A percentile compares a stretch with the other conserved stretches of the same genome.
Evolutionary conservation across 139 green algal genomes (phyloP).

Genomic region (Nannochloris sp.): DNA sequence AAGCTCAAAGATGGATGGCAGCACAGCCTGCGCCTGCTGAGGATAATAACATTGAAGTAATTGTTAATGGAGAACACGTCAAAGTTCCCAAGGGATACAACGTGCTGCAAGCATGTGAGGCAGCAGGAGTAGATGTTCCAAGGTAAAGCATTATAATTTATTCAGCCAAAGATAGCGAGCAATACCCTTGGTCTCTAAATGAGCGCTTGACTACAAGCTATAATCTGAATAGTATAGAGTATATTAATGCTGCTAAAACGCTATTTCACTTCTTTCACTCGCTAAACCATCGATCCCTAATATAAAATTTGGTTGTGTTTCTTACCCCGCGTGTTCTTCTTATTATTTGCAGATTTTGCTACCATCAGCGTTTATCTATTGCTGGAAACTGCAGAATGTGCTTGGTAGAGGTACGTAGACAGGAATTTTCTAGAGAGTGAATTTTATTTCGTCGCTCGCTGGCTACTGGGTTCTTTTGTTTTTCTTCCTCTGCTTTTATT

Average conservation of each 20-base stretch:
- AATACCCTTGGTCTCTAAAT: background rate
- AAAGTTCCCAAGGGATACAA: slow-evolving; percentile 77
- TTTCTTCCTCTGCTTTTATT: background rate
- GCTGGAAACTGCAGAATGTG: slow-evolving; percentile 99
- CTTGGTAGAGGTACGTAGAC: slow-evolving; percentile 82
- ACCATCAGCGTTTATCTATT: slow-evolving; percentile 95
- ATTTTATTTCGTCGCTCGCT: too few species aligned
- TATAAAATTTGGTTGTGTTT: background rate
- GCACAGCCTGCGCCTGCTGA: slow-evolving; percentile 18
- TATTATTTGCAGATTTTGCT: slow-evolving; percentile 85
- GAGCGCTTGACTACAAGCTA: slow-evolving; percentile 17
- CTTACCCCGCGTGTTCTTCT: background rate
- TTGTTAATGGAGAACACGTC: slow-evolving; percentile 78
- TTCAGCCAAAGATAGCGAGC: too few species aligned
- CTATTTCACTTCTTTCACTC: too few species aligned
- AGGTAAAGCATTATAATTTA: slow-evolving; percentile 54
- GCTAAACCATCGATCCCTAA: too few species aligned
- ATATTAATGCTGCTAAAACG: too few species aligned
- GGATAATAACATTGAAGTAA: slow-evolving; percentile 69
- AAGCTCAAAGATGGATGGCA: slow-evolving; percentile 2
- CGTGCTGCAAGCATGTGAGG: slow-evolving; percentile 93
- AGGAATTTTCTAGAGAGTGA: background rate
- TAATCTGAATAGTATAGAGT: too few species aligned
- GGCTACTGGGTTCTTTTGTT: slow-evolving; percentile 1
- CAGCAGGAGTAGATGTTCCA: slow-evolving; percentile 90